Evolutionary conservation across 331 rosid genomes (phyloP), one percentile per base, ranked within the genome.

Genomic region (Telfairia occidentalis): DNA sequence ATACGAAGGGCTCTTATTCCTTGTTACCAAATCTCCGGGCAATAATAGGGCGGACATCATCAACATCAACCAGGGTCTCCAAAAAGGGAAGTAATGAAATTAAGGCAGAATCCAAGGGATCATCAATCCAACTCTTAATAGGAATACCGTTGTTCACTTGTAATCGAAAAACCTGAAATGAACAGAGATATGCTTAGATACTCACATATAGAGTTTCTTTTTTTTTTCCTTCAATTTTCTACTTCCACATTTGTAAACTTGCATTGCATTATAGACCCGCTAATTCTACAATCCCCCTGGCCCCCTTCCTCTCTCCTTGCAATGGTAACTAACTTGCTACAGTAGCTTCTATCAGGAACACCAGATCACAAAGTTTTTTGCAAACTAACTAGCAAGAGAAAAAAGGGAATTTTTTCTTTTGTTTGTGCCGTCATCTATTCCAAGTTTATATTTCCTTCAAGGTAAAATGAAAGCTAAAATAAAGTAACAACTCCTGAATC

Each of bases 141-240:
- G 98, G 98, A 81, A 95, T 95, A 78, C 98, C 98, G 81, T 95
- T 95, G 81, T 95, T 92, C 84, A 92, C 96, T 90, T 95, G 98
- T 94, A 95, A 88, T 73, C 86, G 89, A 81, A 95, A 95, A 78
- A 92, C 98, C 98, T 95, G 98, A 87, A 87, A 87, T 71, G 65
- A 76, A 19, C 54, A 78, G 57, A 72, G 81, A 80, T 76, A 28
- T 75, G 80, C 85, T 85, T 80, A 84, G 66, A 72, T 55, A 79
- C 55, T 52, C 52, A 30, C 7, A 5, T 7, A 50, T 7, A 35
- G 23, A 73, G 50, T 52, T n/a, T 24, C 12, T 9, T 70, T 69
- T 9, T 70, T 69, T 35, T 26, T 32, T 30, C 12, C 63, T 52
- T 67, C 34, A 23, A 66, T 81, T 65, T 77, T 69, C 58, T 77